A percentile compares a stretch with the other conserved stretches of the same genome.
phyloP scores from a whole-genome alignment of 2,329 filamentous ascomycete genomes.

The Fusarium avenaceum region DNA sequence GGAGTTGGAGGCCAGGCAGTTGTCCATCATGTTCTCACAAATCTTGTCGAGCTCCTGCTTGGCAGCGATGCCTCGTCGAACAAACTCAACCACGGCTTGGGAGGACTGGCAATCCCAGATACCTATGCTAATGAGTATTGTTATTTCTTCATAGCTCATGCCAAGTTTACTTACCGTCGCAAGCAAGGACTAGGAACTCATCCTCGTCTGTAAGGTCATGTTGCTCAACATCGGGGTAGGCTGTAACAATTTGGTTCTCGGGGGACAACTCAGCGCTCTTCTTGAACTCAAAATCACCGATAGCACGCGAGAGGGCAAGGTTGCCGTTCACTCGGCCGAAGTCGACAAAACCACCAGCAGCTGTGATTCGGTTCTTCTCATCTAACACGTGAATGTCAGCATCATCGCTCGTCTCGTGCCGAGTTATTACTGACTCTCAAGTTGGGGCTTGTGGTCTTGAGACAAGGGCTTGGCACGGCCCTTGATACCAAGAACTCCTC shows the following conservation, averaged over 20 bases:
- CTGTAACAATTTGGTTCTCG: conserved; percentile 99
- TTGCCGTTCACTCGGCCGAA: conserved; percentile 99
- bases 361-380: conserved; percentile 95
- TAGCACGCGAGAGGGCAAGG: conserved; percentile 93
- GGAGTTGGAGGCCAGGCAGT: conserved; percentile 96
- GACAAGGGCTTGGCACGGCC: conserved; percentile 96
- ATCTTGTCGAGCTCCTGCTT: conserved; percentile 96
- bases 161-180: conserved; percentile 77
- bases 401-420: conserved; percentile 33
- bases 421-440: conserved; percentile 78
- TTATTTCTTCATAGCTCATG: conserved; percentile 17
- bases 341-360: conserved; percentile 96
- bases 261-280: conserved; percentile 96
- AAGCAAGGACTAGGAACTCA: conserved; percentile 93
- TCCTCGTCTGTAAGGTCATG: conserved; percentile 94
- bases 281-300: conserved; percentile 99
- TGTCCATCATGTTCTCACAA: conserved; percentile 99
- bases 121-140: conserved; percentile 67
- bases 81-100: conserved; percentile 96
- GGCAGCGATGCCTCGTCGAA: conserved; percentile 93
- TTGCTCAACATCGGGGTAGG: conserved; percentile 91
- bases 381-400: conserved; percentile 63
- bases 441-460: conserved; percentile 99
- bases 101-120: conserved; percentile 99
- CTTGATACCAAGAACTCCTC: conserved; percentile 95